Conservation (phyloP, 129 eudicot species). For the Oenanthe sinensis region DNA sequence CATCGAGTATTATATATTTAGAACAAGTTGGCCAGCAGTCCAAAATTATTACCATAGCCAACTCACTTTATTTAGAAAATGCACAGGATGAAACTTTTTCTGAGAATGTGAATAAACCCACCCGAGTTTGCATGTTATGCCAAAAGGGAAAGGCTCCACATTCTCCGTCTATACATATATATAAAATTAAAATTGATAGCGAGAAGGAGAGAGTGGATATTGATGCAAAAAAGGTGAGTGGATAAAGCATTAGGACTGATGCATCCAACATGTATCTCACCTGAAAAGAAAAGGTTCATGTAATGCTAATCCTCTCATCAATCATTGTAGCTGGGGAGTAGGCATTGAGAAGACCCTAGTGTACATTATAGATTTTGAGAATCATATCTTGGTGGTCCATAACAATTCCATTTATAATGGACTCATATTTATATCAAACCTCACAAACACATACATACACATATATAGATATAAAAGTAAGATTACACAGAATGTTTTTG, state of each 20-base stretch:
- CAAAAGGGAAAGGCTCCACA: not conserved
- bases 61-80: not conserved
- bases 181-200: not conserved
- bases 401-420: not conserved
- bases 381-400: slow-evolving; percentile 37
- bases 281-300: slow-evolving; percentile 24
- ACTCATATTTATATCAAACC: not conserved
- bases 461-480: not conserved
- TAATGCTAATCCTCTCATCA: slow-evolving; percentile 15
- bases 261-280: slow-evolving; percentile 29
- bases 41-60: not conserved
- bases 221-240: slow-evolving; percentile 32
- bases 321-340: slow-evolving; percentile 23
- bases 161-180: not conserved
- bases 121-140: slow-evolving; percentile 9
- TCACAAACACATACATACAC: not conserved
- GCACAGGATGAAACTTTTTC: not conserved
- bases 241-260: slow-evolving; percentile 42
- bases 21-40: not conserved
- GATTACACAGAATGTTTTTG: not conserved
- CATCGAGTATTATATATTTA: no score
- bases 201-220: not conserved
- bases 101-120: slow-evolving; percentile 23
- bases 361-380: slow-evolving; percentile 21
- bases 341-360: slow-evolving; percentile 26